These are phyloP conservation scores for Stachybotrys chartarum DNA, from an alignment of 2,329 filamentous ascomycete species.

Conservation along the genomic window DNA sequence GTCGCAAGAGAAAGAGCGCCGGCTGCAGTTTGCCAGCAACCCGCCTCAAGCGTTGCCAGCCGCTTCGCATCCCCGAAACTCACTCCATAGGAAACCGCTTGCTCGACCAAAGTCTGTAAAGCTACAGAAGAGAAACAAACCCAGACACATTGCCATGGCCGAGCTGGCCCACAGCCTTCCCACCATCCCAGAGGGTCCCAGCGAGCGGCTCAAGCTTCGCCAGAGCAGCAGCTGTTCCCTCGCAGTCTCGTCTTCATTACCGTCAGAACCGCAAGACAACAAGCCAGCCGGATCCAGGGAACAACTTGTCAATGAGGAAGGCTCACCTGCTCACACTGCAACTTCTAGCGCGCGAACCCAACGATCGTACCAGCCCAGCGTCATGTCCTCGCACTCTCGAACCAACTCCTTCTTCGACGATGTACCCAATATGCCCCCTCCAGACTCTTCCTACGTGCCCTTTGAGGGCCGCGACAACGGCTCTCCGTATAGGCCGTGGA, in stretches of 20 bases:
- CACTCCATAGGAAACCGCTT: slow-evolving; percentile 9
- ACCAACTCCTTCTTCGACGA: slow-evolving; percentile 46
- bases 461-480: slow-evolving; percentile 39
- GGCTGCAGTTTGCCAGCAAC: no score
- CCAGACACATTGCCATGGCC: slow-evolving; percentile 23
- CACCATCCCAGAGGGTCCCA: slow-evolving; percentile 42
- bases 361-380: slow-evolving; percentile 46
- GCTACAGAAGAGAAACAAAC: slow-evolving; percentile 33
- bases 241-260: slow-evolving; percentile 6
- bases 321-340: slow-evolving; percentile 33
- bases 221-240: slow-evolving; percentile 16
- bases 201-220: slow-evolving; percentile 26
- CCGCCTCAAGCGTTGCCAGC: no score
- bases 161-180: slow-evolving; percentile 36
- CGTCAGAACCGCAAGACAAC: no score
- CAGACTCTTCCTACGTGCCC: slow-evolving; percentile 56
- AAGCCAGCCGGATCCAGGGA: not conserved
- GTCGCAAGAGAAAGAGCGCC: slow-evolving; percentile 1
- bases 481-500: slow-evolving; percentile 53
- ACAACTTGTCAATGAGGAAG: slow-evolving; percentile 12
- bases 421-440: slow-evolving; percentile 52
- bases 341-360: slow-evolving; percentile 31
- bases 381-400: slow-evolving; percentile 38
- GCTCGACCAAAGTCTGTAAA: slow-evolving; percentile 34
- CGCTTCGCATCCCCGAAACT: slow-evolving; percentile 5